A percentile compares a stretch with the other conserved stretches of the same genome.
Evolutionary conservation across 306 rosid genomes (phyloP).

Genomic region (Sphenostylis stenocarpa): DNA sequence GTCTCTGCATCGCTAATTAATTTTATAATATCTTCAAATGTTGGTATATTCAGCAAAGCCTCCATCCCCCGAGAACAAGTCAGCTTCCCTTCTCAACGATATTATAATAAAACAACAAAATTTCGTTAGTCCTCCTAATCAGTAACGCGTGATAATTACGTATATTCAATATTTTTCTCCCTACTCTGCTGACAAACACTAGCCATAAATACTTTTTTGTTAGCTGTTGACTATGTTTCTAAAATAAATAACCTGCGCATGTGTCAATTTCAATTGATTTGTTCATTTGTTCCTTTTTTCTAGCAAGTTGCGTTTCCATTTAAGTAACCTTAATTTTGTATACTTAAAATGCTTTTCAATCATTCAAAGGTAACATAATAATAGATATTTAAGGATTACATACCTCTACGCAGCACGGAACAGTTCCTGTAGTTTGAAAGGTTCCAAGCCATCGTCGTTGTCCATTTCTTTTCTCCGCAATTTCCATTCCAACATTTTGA

Average conservation of each 20-base stretch:
- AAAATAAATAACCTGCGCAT: background rate
- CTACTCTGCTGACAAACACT: background rate
- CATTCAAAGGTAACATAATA: too few species aligned
- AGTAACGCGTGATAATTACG: background rate
- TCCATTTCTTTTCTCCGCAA: background rate
- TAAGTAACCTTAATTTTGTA: background rate
- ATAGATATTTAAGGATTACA: background rate
- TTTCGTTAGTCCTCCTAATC: background rate
- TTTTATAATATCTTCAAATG: too few species aligned
- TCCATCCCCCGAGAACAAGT: too few species aligned
- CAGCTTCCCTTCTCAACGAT: too few species aligned
- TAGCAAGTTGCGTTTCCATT: background rate
- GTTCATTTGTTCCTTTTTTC: background rate
- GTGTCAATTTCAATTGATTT: background rate
- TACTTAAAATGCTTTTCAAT: background rate
- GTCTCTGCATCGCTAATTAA: too few species aligned
- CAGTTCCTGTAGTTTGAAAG: background rate
- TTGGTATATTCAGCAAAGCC: too few species aligned
- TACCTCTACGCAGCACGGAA: too few species aligned
- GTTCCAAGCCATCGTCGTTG: constrained; percentile 5
- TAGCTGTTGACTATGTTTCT: background rate
- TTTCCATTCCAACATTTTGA: background rate
- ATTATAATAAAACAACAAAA: too few species aligned
- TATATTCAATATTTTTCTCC: background rate
- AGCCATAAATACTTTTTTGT: background rate